Conservation (phyloP, 768 basidiomycete species). For the Boletus rubropictus region DNA sequence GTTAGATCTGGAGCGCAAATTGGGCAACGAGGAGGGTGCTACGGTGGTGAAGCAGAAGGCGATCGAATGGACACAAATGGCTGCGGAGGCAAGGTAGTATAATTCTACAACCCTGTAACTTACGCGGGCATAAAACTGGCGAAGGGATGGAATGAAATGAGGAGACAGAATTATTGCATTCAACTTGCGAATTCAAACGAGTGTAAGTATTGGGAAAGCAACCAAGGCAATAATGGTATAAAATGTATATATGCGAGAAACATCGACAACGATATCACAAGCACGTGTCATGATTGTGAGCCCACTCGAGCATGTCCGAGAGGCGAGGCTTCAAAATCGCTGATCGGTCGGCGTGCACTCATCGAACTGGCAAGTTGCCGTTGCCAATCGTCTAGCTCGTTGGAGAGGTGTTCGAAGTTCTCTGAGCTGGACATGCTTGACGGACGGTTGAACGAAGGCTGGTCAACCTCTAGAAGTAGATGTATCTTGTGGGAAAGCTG, state of each 20-base stretch:
- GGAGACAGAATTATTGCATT: constrained; percentile 32
- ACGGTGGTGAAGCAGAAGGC: constrained; percentile 82
- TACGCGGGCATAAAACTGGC: constrained; percentile 33
- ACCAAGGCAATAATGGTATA: constrained; percentile 33
- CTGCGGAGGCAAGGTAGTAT: constrained; percentile 27
- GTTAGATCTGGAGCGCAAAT: constrained; percentile 77
- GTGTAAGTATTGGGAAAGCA: constrained; percentile 39
- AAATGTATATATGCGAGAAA: constrained; percentile 33
- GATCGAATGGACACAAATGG: constrained; percentile 81
- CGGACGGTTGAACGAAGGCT: constrained; percentile 63
- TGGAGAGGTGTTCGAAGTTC: constrained; percentile 76
- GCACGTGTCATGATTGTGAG: constrained; percentile 43
- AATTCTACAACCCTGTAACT: constrained; percentile 14
- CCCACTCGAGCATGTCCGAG: constrained; percentile 52
- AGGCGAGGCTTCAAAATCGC: constrained; percentile 62
- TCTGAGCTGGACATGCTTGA: constrained; percentile 79
- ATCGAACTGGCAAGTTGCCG: constrained; percentile 76
- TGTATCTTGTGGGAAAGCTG: constrained; percentile 89
- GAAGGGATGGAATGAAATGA: constrained; percentile 29
- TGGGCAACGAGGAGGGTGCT: constrained; percentile 84
- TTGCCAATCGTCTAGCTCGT: constrained; percentile 83
- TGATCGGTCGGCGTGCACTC: constrained; percentile 64
- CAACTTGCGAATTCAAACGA: constrained; percentile 51
- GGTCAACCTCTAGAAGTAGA: constrained; percentile 81
- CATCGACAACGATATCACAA: constrained; percentile 10